phyloP scores from a whole-genome alignment of 164 flowering plant species.

The Amborella trichopoda region DNA sequence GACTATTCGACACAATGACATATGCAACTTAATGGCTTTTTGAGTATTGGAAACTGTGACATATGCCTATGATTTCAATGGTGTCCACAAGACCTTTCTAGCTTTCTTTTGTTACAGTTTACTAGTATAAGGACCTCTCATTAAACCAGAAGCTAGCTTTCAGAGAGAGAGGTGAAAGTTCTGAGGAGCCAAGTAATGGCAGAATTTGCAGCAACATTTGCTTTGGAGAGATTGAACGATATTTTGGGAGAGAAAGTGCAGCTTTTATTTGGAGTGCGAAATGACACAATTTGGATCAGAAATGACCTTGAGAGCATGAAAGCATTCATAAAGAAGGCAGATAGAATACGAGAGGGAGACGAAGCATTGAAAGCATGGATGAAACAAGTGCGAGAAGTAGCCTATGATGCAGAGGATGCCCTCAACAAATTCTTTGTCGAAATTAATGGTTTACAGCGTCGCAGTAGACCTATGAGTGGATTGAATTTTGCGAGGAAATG shows the following conservation, averaged over 20 bases:
- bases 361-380: not conserved
- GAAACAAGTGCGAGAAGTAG: slow-evolving; percentile 2
- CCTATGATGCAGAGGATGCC: slow-evolving; percentile 8
- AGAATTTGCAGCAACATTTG: not conserved
- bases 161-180: slow-evolving; percentile 1
- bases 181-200: too few species aligned
- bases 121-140: too few species aligned
- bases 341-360: slow-evolving; percentile 1
- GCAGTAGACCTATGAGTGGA: not conserved
- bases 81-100: too few species aligned
- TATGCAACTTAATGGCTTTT: too few species aligned
- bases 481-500: slow-evolving; percentile 15
- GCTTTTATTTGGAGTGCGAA: slow-evolving; percentile 1
- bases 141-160: too few species aligned
- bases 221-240: slow-evolving; percentile 3
- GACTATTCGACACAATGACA: too few species aligned
- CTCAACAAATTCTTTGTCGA: slow-evolving; percentile 4
- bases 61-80: too few species aligned
- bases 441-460: not conserved
- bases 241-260: slow-evolving; percentile 1
- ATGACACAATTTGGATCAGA: slow-evolving; percentile 1
- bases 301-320: slow-evolving; percentile 7
- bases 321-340: slow-evolving; percentile 9
- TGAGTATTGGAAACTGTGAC: too few species aligned
- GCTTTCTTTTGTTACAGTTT: too few species aligned